phyloP scores from a whole-genome alignment of 2,329 filamentous ascomycete genomes.

The Colletotrichum chrysophilum region DNA sequence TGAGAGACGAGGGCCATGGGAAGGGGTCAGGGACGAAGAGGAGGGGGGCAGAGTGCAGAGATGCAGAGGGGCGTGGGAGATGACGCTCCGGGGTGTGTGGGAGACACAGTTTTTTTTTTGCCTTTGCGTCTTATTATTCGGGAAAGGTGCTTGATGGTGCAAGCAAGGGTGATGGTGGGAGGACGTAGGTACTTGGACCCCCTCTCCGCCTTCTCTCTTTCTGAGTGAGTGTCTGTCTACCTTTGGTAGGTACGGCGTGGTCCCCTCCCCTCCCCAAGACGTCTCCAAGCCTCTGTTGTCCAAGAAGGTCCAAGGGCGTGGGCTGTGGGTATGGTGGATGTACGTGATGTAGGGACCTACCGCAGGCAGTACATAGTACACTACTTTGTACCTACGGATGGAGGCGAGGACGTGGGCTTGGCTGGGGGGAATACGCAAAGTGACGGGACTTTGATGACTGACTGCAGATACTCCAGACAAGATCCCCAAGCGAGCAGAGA shows the following conservation, averaged over 20 bases:
- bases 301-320: background rate
- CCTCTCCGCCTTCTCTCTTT: background rate
- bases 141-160: constrained; percentile 13
- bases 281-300: background rate
- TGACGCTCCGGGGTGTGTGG: constrained; percentile 5
- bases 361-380: background rate
- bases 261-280: background rate
- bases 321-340: background rate
- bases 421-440: background rate
- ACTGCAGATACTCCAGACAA: background rate
- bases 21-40: background rate
- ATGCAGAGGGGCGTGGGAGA: constrained; percentile 19
- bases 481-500: background rate
- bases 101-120: constrained; percentile 7
- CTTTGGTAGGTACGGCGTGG: background rate
- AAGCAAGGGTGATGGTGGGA: constrained; percentile 19
- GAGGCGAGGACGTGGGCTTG: background rate
- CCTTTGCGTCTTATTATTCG: constrained; percentile 18
- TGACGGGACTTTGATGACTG: background rate
- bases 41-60: constrained; percentile 2
- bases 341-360: background rate
- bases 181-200: background rate
- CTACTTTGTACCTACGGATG: background rate
- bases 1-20: background rate
- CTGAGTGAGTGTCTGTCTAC: background rate